Evolutionary conservation across 1,284 basidiomycete species (phyloP).

Genomic region (Ceratobasidium sp.): DNA sequence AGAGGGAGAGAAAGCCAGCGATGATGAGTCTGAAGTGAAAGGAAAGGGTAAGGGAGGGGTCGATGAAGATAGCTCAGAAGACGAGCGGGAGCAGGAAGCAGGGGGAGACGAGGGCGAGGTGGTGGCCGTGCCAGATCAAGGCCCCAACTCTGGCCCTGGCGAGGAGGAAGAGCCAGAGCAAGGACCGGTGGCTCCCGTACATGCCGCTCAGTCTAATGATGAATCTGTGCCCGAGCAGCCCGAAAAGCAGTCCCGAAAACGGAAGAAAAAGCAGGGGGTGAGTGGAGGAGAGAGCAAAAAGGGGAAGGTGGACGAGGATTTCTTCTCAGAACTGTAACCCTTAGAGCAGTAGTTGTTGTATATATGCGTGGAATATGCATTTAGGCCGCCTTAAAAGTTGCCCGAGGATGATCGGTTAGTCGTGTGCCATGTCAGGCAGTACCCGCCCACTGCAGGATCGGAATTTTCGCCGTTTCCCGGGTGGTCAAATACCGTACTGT

Average conservation of each 20-base stretch:
- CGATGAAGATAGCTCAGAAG: conserved; percentile 49
- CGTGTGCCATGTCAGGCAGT: too few relatives aligned
- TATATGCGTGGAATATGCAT: too few relatives aligned
- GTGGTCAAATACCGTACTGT: too few relatives aligned
- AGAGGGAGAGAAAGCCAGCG: conserved; percentile 44
- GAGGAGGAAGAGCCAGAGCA: conserved; percentile 39
- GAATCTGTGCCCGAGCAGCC: conserved; percentile 46
- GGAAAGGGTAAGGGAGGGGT: conserved; percentile 35
- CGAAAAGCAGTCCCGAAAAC: conserved; percentile 66
- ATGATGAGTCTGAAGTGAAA: not conserved
- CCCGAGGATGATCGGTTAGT: too few relatives aligned
- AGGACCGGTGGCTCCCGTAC: conserved; percentile 42
- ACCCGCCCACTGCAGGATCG: too few relatives aligned
- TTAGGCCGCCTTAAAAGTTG: too few relatives aligned
- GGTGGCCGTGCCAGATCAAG: conserved; percentile 48
- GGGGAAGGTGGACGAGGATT: conserved; percentile 51
- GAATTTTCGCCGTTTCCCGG: too few relatives aligned
- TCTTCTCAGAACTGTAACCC: conserved; percentile 28
- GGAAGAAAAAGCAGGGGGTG: conserved; percentile 64
- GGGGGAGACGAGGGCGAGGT: conserved; percentile 47
- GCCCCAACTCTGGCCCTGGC: conserved; percentile 41
- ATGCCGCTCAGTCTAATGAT: not conserved
- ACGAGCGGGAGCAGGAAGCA: conserved; percentile 46
- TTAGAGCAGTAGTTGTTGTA: too few relatives aligned
- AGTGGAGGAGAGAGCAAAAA: conserved; percentile 62